A percentile compares a stretch with the other conserved stretches of the same genome.
Conservation (phyloP, 2,329 filamentous ascomycete genomes). For the Aureobasidium sp. region DNA sequence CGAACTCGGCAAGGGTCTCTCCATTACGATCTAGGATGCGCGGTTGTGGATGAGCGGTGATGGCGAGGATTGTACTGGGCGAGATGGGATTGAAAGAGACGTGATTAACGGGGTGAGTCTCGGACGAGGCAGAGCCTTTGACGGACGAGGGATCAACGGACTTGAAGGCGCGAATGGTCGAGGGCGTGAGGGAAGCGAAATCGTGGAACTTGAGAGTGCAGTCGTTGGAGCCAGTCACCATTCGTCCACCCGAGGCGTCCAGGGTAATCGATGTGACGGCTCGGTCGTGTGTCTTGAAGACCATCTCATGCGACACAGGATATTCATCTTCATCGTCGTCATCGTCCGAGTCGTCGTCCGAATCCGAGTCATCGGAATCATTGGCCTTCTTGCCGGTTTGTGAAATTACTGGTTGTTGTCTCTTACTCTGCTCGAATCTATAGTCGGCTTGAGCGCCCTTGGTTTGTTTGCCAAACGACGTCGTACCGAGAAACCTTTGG, state of each 20-base stretch:
- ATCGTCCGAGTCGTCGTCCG: slow-evolving; percentile 44
- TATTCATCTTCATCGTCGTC: slow-evolving; percentile 72
- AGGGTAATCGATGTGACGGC: slow-evolving; percentile 77
- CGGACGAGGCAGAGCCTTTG: slow-evolving; percentile 59
- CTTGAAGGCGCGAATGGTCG: slow-evolving; percentile 88
- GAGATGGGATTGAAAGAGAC: slow-evolving; percentile 79
- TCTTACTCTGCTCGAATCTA: slow-evolving; percentile 71
- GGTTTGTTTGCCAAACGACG: slow-evolving; percentile 78
- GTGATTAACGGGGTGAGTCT: slow-evolving; percentile 83
- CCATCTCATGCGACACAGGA: slow-evolving; percentile 85
- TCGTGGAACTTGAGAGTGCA: slow-evolving; percentile 90
- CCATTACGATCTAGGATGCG: slow-evolving; percentile 87
- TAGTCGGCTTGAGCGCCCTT: slow-evolving; percentile 66
- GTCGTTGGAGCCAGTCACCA: slow-evolving; percentile 87
- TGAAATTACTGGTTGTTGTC: slow-evolving; percentile 17
- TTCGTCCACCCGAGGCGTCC: slow-evolving; percentile 74
- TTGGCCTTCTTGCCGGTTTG: slow-evolving; percentile 21
- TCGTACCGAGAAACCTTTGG: slow-evolving; percentile 68
- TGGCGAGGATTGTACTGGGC: slow-evolving; percentile 72
- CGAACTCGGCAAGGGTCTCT: slow-evolving; percentile 75
- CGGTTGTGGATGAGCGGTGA: slow-evolving; percentile 83
- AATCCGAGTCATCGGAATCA: slow-evolving; percentile 32
- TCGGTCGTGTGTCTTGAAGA: slow-evolving; percentile 86
- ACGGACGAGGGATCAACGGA: slow-evolving; percentile 78
- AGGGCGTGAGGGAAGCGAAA: slow-evolving; percentile 91